Percentiles rank a stretch among this genome's conserved stretches.
Conservation (phyloP, 495 filamentous ascomycete species). For the Penicillium manginii region DNA sequence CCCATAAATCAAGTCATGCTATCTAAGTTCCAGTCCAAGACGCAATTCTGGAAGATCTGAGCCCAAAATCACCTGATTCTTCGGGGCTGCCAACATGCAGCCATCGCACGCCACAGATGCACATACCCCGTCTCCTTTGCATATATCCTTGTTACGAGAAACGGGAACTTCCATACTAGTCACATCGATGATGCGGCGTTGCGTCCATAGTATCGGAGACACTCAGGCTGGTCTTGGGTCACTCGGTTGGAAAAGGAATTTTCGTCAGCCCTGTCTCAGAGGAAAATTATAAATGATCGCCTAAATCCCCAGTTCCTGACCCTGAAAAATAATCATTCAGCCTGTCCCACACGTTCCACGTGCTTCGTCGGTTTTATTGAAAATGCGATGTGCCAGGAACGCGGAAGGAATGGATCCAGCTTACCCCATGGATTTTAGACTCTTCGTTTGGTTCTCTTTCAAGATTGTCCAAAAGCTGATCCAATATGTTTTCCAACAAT, state of each 20-base stretch:
- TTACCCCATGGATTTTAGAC: constrained; percentile 13
- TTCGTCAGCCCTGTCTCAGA: constrained; percentile 1
- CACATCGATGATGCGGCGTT: background rate
- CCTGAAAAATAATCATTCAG: background rate
- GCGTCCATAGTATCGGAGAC: no score
- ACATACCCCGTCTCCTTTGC: background rate
- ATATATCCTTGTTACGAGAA: background rate
- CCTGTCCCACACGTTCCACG: constrained; percentile 1
- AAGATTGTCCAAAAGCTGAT: constrained; percentile 22
- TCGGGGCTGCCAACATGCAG: background rate
- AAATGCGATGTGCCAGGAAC: constrained; percentile 7
- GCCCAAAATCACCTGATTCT: background rate
- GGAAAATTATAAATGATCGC: background rate
- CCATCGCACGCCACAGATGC: background rate
- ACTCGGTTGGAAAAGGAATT: background rate
- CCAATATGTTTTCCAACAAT: constrained; percentile 1
- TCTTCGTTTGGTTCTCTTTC: constrained; percentile 24
- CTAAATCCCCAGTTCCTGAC: background rate
- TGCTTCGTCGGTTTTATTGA: background rate
- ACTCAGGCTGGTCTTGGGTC: background rate
- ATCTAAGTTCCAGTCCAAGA: background rate
- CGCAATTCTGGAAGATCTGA: constrained; percentile 1
- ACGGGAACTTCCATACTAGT: background rate
- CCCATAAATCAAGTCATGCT: background rate
- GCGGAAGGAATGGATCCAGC: background rate